Conservation (phyloP, 192 early-diverging fungal species). For the Backusella sp. region DNA sequence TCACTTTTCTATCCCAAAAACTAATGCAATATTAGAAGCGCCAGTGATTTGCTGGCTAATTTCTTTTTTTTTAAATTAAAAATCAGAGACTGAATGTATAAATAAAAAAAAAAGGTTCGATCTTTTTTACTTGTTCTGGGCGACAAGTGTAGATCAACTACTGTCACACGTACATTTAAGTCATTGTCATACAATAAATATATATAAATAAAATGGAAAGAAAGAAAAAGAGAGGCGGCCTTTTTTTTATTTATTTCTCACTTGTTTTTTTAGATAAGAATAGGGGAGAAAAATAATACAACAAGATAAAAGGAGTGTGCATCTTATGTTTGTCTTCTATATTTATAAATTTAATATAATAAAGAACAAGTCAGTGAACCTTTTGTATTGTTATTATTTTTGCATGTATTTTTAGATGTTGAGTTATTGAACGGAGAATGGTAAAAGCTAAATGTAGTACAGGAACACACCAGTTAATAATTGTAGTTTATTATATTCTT, state of each 20-base stretch:
- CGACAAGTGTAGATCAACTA: neutral
- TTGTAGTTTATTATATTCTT: neutral
- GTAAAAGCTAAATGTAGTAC: neutral
- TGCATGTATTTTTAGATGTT: neutral
- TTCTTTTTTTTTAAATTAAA: neutral
- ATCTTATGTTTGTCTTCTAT: neutral
- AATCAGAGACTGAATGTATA: neutral
- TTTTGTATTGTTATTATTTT: slow-evolving; percentile 7
- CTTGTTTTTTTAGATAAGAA: neutral
- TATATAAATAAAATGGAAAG: neutral
- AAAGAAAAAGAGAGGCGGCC: neutral
- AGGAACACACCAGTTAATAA: neutral
- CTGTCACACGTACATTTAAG: neutral
- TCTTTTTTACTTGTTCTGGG: neutral
- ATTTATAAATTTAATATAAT: neutral
- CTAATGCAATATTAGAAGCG: neutral
- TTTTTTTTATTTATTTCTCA: neutral
- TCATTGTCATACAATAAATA: slow-evolving; percentile 5
- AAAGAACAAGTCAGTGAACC: neutral
- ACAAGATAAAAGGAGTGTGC: neutral
- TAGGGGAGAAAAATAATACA: neutral
- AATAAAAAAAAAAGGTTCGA: neutral
- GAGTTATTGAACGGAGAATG: neutral
- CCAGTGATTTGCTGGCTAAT: neutral
- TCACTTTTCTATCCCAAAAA: neutral